Conservation (phyloP, 371 early-diverging fungal species). For the Mortierella sp. region DNA sequence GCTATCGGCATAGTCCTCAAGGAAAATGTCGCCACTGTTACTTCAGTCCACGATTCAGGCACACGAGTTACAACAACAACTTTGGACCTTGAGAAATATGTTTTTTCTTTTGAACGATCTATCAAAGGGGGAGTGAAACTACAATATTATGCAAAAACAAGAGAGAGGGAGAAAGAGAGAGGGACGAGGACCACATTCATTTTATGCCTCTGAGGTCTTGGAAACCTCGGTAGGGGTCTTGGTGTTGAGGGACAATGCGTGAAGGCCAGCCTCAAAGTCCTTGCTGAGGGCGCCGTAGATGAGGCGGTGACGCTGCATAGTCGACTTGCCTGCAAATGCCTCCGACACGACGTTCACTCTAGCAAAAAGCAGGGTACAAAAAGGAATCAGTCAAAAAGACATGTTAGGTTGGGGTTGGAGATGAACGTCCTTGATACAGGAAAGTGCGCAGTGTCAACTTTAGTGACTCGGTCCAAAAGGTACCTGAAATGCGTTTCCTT, state of each 20-base stretch:
- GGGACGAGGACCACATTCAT: not conserved
- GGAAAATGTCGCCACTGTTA: not conserved
- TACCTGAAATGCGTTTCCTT: constrained; percentile 85
- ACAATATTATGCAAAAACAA: not conserved
- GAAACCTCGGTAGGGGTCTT: constrained; percentile 71
- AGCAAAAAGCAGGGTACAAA: not conserved
- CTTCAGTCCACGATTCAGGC: not conserved
- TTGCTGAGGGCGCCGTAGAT: constrained; percentile 72
- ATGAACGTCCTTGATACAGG: not conserved
- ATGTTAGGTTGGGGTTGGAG: too few relatives aligned
- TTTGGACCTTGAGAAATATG: not conserved
- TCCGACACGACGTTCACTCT: constrained; percentile 78
- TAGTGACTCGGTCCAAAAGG: not conserved
- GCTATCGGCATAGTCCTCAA: not conserved
- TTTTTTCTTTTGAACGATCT: not conserved
- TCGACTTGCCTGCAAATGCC: constrained; percentile 73
- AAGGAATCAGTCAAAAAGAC: too few relatives aligned
- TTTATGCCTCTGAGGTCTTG: constrained; percentile 20
- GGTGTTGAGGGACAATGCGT: constrained; percentile 73
- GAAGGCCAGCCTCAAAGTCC: constrained; percentile 70
- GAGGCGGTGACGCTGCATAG: constrained; percentile 78
- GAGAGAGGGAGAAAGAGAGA: not conserved
- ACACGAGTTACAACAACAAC: not conserved
- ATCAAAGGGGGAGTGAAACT: not conserved
- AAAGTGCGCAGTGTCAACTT: not conserved